Evolutionary conservation across 331 rosid genomes (phyloP).

Genomic region (Prunus yedoensis): DNA sequence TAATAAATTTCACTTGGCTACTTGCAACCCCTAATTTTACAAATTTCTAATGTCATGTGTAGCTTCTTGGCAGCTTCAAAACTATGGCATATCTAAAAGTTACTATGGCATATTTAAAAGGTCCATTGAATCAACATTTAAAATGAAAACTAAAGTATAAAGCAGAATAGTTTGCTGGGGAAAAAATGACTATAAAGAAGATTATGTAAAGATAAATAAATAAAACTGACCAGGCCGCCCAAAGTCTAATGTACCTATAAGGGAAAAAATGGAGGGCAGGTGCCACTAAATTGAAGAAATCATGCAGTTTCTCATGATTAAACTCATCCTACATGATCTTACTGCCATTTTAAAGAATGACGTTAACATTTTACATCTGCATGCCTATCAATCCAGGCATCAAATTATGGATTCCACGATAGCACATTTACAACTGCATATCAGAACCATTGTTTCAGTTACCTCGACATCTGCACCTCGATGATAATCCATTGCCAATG

Average conservation of each 20-base stretch:
- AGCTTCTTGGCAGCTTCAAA: slow-evolving; percentile 3
- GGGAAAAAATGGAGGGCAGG: not conserved
- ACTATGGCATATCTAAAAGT: not conserved
- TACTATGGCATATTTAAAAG: not conserved
- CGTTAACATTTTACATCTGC: not conserved
- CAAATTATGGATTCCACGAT: not conserved
- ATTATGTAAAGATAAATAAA: not conserved
- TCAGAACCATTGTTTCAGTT: slow-evolving; percentile 6
- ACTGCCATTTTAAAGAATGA: not conserved
- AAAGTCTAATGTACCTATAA: not conserved
- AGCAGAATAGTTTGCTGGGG: not conserved
- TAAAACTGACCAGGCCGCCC: not conserved
- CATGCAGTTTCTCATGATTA: not conserved
- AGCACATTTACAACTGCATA: not conserved
- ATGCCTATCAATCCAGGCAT: not conserved
- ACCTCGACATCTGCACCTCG: slow-evolving; percentile 99
- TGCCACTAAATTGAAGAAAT: not conserved
- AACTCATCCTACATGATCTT: not conserved
- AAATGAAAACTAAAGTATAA: not conserved
- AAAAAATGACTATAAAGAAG: not conserved
- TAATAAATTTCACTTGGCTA: not conserved
- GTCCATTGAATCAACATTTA: not conserved
- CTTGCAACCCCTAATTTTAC: not conserved
- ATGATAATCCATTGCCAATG: slow-evolving; percentile 94
- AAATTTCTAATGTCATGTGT: not conserved